Evolutionary conservation across 2,329 filamentous ascomycete species (phyloP), one percentile per base, ranked within the genome.

Genomic region (Pseudocercospora crystallina): DNA sequence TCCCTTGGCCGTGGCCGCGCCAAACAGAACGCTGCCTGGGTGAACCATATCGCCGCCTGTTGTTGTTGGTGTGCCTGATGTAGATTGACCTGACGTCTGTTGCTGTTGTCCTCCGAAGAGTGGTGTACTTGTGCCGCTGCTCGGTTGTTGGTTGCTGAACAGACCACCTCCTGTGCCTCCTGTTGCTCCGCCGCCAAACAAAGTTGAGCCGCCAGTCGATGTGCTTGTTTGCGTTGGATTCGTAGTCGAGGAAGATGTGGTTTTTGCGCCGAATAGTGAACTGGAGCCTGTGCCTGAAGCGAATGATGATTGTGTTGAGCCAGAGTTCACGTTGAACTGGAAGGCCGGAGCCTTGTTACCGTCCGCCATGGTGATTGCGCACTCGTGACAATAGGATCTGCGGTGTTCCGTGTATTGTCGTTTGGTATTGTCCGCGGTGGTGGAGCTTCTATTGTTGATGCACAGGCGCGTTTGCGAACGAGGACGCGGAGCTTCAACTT

Each of bases 321-420:
- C 20, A 26, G 20, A 26, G 20, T 26, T 26, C 20, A 26, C 3
- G 20, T 26, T 3, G 31, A 61, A 61, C 33, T 31, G n/a, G 39
- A 60, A 60, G 12, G 26, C 36, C 29, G 47, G 17, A 9, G 50
- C 20, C 35, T 56, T 59, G 13, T 48, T 50, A 47, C 49, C 45
- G 41, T 60, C 57, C 31, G 59, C 56, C 51, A 62, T 62, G 14
- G 15, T 42, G 42, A 42, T 51, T 44, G 46, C 47, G 43, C 34
- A 30, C 37, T 26, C 30, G 31, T 29, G 42, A 47, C 41, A 50
- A 49, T 43, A 13, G 36, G 38, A 26, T 26, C 29, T 33, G 17
- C 33, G 47, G 7, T 8, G 45, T 40, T 26, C 37, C 38, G 46
- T 38, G 43, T 33, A 37, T 39, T 39, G 15, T 14, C 36, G 36